A percentile compares a stretch with the other conserved stretches of the same genome.
phyloP scores from a whole-genome alignment of 2,329 filamentous ascomycete species.

The Colletotrichum phormii region DNA sequence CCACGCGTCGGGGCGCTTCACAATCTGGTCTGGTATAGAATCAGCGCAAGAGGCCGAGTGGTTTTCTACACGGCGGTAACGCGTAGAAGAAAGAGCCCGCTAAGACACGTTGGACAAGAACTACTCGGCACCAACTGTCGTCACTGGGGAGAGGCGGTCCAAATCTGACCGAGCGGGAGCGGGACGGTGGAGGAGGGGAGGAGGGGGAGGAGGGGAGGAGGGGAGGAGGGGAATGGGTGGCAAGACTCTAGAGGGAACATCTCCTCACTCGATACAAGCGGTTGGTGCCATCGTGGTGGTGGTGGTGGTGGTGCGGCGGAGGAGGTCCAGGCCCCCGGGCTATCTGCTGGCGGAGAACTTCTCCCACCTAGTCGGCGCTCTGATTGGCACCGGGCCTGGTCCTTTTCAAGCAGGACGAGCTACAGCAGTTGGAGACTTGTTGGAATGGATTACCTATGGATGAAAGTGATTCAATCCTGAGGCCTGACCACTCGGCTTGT shows the following conservation, averaged over 20 bases:
- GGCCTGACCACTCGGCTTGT: not conserved
- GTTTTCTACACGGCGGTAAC: too few species aligned
- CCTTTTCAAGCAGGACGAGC: constrained; percentile 10
- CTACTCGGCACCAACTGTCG: constrained; percentile 22
- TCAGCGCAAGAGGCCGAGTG: too few species aligned
- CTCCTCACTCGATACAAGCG: not conserved
- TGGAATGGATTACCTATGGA: not conserved
- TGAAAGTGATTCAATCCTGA: constrained; percentile 5
- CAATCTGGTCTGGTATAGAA: too few species aligned
- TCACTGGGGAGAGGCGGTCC: constrained; percentile 10
- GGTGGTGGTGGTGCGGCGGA: constrained; percentile 1
- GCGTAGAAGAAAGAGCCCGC: not conserved
- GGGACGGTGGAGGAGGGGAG: not conserved
- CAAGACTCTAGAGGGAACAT: not conserved
- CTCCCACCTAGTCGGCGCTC: not conserved
- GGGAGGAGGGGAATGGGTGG: constrained; percentile 9
- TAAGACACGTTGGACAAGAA: constrained; percentile 10
- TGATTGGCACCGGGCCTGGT: constrained; percentile 16
- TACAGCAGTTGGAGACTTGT: constrained; percentile 13
- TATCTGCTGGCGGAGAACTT: constrained; percentile 3
- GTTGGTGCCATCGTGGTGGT: too few species aligned
- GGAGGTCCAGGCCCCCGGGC: constrained; percentile 9
- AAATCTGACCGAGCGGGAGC: not conserved
- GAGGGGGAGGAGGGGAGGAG: too few species aligned
- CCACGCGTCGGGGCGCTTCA: constrained; percentile 14